These are phyloP conservation scores for Diplocarpon rosae DNA, from an alignment of 2,329 filamentous ascomycete genomes.

Conservation along the genomic window DNA sequence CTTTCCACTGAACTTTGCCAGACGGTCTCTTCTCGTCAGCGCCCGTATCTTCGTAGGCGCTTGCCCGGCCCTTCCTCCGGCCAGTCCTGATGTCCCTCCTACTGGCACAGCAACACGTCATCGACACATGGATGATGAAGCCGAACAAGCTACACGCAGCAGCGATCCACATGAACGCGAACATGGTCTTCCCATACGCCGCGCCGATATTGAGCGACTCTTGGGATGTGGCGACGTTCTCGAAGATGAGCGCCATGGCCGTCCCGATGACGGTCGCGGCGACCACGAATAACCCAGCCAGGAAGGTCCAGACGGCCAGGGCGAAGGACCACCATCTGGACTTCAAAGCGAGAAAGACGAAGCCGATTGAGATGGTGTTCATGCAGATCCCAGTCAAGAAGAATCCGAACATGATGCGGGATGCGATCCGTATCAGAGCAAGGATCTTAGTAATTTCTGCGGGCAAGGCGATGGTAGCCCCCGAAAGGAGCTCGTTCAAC, in stretches of 20 bases:
- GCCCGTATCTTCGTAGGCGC: conserved; percentile 18
- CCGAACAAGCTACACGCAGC: conserved; percentile 55
- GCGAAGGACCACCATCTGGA: conserved; percentile 51
- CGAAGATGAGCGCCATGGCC: conserved; percentile 73
- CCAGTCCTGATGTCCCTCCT: conserved; percentile 25
- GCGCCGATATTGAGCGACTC: conserved; percentile 66
- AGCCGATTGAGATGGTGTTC: conserved; percentile 60
- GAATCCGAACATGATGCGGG: conserved; percentile 80
- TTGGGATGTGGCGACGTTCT: conserved; percentile 61
- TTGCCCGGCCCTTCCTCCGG: conserved; percentile 21
- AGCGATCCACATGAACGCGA: conserved; percentile 84
- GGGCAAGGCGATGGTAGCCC: conserved; percentile 74
- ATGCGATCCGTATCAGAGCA: conserved; percentile 60
- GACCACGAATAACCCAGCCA: conserved; percentile 55
- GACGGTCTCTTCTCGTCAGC: conserved; percentile 13
- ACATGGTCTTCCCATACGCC: conserved; percentile 60
- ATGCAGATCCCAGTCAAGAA: conserved; percentile 65
- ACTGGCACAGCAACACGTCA: conserved; percentile 61
- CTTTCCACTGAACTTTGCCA: conserved; percentile 1
- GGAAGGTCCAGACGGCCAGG: conserved; percentile 54
- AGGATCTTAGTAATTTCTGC: conserved; percentile 63
- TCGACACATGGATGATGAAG: conserved; percentile 61
- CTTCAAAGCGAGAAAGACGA: conserved; percentile 36
- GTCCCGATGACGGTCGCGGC: conserved; percentile 68
- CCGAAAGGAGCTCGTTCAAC: conserved; percentile 65